phyloP scores from a whole-genome alignment of 2,329 filamentous ascomycete species.

The Colletotrichum gloeosporioides region DNA sequence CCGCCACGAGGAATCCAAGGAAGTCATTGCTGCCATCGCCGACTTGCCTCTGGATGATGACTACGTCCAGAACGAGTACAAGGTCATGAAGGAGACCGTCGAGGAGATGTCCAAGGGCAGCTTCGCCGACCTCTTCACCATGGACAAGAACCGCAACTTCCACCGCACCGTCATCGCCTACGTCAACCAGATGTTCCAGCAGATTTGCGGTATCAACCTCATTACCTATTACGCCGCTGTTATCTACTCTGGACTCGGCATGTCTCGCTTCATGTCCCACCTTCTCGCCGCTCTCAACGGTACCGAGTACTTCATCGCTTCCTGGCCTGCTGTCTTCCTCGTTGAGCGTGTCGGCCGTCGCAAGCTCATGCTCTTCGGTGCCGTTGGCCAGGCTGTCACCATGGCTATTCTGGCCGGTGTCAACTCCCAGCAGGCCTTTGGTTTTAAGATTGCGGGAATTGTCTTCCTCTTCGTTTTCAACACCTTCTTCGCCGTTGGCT shows the following conservation, averaged over 20 bases:
- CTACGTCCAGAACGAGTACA: conserved; percentile 59
- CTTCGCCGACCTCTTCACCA: conserved; percentile 64
- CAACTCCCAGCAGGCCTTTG: conserved; percentile 31
- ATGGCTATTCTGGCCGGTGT: conserved; percentile 67
- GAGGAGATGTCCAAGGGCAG: conserved; percentile 61
- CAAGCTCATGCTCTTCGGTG: conserved; percentile 75
- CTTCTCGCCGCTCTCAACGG: conserved; percentile 62
- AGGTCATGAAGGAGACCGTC: conserved; percentile 65
- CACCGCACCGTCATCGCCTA: conserved; percentile 61
- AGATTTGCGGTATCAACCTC: conserved; percentile 36
- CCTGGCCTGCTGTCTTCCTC: conserved; percentile 65
- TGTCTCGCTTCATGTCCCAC: conserved; percentile 59
- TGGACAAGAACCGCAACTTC: conserved; percentile 59
- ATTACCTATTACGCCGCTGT: conserved; percentile 31
- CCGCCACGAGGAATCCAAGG: conserved; percentile 47
- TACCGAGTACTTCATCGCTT: conserved; percentile 52
- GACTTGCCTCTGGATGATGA: conserved; percentile 50
- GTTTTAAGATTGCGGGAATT: conserved; percentile 34
- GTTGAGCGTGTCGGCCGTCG: conserved; percentile 72
- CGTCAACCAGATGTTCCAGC: conserved; percentile 61
- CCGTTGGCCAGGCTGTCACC: conserved; percentile 64
- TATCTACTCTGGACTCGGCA: conserved; percentile 48
- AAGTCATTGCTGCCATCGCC: conserved; percentile 46
- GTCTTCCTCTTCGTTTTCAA: conserved; percentile 68
- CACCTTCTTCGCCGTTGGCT: conserved; percentile 64